Conservation (phyloP, 495 filamentous ascomycete genomes). For the Pyrenopolyporus hunteri region DNA sequence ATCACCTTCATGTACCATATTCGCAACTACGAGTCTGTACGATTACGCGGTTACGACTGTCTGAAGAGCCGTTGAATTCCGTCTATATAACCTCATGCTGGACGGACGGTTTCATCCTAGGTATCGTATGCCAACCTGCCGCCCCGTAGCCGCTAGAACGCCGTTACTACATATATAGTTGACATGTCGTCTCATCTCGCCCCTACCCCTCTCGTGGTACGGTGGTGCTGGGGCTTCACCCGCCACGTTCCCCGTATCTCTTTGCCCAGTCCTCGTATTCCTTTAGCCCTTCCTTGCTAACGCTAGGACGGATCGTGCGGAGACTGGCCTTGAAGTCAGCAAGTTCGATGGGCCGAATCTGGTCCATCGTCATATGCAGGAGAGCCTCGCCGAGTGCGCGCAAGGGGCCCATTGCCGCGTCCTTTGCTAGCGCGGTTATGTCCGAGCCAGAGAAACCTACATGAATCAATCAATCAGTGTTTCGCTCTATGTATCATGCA, state of each 20-base stretch:
- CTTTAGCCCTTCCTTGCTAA: slow-evolving; percentile 80
- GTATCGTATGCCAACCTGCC: slow-evolving; percentile 30
- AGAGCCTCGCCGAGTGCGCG: slow-evolving; percentile 89
- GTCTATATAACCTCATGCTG: not conserved
- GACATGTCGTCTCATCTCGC: too few relatives aligned
- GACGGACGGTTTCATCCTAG: slow-evolving; percentile 19
- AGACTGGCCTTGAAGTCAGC: slow-evolving; percentile 87
- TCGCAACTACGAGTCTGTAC: slow-evolving; percentile 10
- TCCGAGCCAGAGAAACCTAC: slow-evolving; percentile 95
- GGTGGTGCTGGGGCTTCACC: slow-evolving; percentile 48
- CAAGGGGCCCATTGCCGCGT: slow-evolving; percentile 97
- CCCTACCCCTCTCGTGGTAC: not conserved
- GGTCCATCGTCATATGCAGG: slow-evolving; percentile 87
- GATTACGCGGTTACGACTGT: not conserved
- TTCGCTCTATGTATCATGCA: not conserved
- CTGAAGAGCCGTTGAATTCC: too few relatives aligned
- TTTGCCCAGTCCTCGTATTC: slow-evolving; percentile 93
- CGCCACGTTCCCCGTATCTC: slow-evolving; percentile 91
- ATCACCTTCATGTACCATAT: slow-evolving; percentile 31
- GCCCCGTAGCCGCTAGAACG: slow-evolving; percentile 1
- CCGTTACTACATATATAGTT: not conserved
- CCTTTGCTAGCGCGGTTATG: slow-evolving; percentile 96
- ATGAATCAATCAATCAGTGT: slow-evolving; percentile 14
- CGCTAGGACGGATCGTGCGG: slow-evolving; percentile 85
- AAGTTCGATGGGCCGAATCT: slow-evolving; percentile 86